These are phyloP conservation scores for Trichomonascaceae sp. DNA, from an alignment of 1,139 yeast genomes.

Conservation along the genomic window DNA sequence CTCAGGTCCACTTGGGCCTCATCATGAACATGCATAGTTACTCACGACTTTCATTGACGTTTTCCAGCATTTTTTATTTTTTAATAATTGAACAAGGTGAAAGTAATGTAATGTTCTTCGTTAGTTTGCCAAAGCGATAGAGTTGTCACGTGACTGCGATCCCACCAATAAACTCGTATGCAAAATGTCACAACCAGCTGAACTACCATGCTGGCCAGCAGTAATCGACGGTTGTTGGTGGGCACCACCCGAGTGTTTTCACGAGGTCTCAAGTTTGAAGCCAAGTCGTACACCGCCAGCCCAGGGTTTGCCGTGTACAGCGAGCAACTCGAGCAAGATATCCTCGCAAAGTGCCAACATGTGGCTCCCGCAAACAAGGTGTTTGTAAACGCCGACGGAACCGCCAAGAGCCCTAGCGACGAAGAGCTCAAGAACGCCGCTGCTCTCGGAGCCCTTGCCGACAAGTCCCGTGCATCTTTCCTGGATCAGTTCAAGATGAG, in stretches of 20 bases:
- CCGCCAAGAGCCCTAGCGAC: constrained; percentile 60
- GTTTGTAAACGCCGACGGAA: constrained; percentile 67
- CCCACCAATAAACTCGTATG: too few relatives aligned
- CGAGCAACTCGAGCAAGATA: constrained; percentile 20
- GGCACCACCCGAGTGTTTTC: constrained; percentile 1
- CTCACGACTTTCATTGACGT: too few relatives aligned
- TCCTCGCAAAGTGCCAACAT: constrained; percentile 18
- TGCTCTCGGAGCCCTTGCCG: constrained; percentile 43
- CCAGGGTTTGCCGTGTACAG: constrained; percentile 16
- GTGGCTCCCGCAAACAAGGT: constrained; percentile 27
- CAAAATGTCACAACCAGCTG: too few relatives aligned
- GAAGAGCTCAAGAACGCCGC: constrained; percentile 64
- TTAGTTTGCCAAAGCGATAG: too few relatives aligned
- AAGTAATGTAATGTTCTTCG: too few relatives aligned
- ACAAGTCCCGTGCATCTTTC: constrained; percentile 48
- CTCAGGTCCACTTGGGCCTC: constrained; percentile 10
- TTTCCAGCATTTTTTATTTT: constrained; percentile 1
- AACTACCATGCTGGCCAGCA: too few relatives aligned
- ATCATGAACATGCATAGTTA: too few relatives aligned
- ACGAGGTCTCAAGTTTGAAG: constrained; percentile 11
- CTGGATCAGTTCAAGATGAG: constrained; percentile 49
- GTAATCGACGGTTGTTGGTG: background rate
- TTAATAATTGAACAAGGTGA: constrained; percentile 1
- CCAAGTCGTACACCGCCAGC: constrained; percentile 12
- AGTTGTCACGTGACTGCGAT: too few relatives aligned